Percentiles rank a stretch among this genome's conserved stretches.
Conservation (phyloP, 306 rosid genomes). For the Cicer chorassanicum region DNA sequence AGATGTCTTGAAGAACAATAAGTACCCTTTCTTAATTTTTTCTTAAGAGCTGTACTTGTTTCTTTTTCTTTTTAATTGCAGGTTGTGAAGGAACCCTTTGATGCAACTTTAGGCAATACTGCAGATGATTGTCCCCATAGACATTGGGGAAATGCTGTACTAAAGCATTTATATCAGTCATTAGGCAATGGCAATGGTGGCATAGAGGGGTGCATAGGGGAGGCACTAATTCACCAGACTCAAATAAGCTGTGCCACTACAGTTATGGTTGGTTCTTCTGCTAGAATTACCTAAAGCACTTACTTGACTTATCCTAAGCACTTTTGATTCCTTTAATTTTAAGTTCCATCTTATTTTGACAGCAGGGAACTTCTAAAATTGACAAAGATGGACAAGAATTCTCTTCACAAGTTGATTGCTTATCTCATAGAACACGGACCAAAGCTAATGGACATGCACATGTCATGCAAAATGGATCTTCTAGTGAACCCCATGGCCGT, state of each 20-base stretch:
- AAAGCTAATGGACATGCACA: conserved; percentile 56
- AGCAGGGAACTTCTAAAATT: conserved; percentile 59
- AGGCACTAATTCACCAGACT: conserved; percentile 48
- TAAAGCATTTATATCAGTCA: conserved; percentile 64
- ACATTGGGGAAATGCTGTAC: conserved; percentile 63
- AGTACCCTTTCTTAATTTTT: conserved; percentile 25
- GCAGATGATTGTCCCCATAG: conserved; percentile 52
- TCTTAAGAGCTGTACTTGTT: conserved; percentile 44
- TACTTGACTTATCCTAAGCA: conserved; percentile 27
- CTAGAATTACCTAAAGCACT: conserved; percentile 40
- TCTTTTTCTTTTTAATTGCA: conserved; percentile 46
- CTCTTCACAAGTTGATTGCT: conserved; percentile 43
- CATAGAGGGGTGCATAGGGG: conserved; percentile 57
- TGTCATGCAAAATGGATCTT: conserved; percentile 55
- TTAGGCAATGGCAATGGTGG: conserved; percentile 61
- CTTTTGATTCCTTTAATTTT: conserved; percentile 18
- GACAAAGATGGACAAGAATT: conserved; percentile 52
- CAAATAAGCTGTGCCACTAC: conserved; percentile 47
- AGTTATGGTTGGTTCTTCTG: conserved; percentile 55
- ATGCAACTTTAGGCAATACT: conserved; percentile 48
- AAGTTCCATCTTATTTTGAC: conserved; percentile 36
- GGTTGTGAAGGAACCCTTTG: conserved; percentile 52
- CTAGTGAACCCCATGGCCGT: conserved; percentile 50
- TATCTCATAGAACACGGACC: conserved; percentile 51
- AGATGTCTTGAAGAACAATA: conserved; percentile 29